These are phyloP conservation scores for Dryas octopetala DNA, from an alignment of 306 rosid genomes.

Conservation along the genomic window DNA sequence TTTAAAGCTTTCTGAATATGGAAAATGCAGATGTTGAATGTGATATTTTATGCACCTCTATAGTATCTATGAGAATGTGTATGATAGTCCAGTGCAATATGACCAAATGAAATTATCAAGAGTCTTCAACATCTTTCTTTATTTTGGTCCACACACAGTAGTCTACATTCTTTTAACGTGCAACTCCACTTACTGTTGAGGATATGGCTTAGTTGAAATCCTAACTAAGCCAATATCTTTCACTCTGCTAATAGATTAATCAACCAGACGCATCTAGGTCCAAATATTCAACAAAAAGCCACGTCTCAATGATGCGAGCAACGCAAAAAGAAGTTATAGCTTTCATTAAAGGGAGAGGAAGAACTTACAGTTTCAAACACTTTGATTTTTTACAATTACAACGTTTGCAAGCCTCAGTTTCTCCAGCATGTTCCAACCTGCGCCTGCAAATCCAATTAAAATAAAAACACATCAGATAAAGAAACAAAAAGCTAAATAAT, in stretches of 20 bases:
- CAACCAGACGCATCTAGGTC: not conserved
- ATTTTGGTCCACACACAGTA: not conserved
- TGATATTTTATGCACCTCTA: not conserved
- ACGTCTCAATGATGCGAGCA: not conserved
- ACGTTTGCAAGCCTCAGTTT: conserved; percentile 70
- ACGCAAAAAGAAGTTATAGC: not conserved
- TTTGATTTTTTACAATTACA: conserved; percentile 92
- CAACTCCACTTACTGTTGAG: not conserved
- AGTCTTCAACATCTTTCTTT: not conserved
- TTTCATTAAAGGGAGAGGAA: conserved; percentile 14
- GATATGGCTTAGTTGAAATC: not conserved
- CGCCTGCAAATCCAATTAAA: conserved; percentile 60
- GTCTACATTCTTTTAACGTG: not conserved
- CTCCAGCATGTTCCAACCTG: conserved; percentile 55
- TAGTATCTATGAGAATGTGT: not conserved
- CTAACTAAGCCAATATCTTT: not conserved
- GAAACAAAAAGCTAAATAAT: conserved; percentile 6
- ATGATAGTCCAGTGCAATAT: not conserved
- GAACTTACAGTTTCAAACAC: conserved; percentile 91
- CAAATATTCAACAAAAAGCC: not conserved
- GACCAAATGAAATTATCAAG: not conserved
- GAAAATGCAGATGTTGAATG: not conserved
- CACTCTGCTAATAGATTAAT: not conserved
- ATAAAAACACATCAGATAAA: conserved; percentile 34
- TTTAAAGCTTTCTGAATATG: not conserved